Evolutionary conservation across 2,329 filamentous ascomycete species (phyloP), one percentile per base, ranked within the genome.

Genomic region (Blastomyces parvus): DNA sequence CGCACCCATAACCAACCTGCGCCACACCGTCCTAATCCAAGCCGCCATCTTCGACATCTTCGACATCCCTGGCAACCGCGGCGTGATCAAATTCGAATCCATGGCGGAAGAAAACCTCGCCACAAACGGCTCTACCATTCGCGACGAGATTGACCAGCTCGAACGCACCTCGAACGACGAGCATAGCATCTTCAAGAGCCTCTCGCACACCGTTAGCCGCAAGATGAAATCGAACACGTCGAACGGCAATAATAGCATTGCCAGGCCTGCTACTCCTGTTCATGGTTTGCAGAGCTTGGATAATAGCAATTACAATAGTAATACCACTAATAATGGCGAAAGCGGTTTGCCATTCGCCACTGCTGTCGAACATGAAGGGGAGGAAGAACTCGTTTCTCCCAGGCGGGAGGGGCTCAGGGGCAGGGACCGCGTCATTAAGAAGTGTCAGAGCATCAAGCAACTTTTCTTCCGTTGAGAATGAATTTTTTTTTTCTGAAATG

Each of bases 1-100:
- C 63, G 86, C 87, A 65, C 84, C 89, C 0, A 83, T 86, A 3
- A 90, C 85, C 61, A 96, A 96, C 77, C 88, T 89, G 73, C 85
- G 90, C 66, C 94, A 93, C 73, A 86, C 90, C 0, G 81, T 83
- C n/a, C 77, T 95, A 22, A 83, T 95, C 3, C 89, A 94, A 71
- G 81, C 80, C n/a, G 87, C 89, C 72, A 83, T 96, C 74, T 81
- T 86, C 17, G 87, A 90, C 30, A 81, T 86, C 0, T 79, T 96
- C 0, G 83, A 84, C 1, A 89, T 96, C 2, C 70, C 80, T 0
- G 74, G 86, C 0, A 79, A 84, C 0, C 83, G 90, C 48, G 91
- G 91, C 1, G 81, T 91, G 42, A 76, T 96, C 63, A 85, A 86
- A 42, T 96, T 93, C 69, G 76, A 86, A 7, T 78, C 87, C 0